Conservation (phyloP, 306 rosid genomes). For the Castanospermum australe region DNA sequence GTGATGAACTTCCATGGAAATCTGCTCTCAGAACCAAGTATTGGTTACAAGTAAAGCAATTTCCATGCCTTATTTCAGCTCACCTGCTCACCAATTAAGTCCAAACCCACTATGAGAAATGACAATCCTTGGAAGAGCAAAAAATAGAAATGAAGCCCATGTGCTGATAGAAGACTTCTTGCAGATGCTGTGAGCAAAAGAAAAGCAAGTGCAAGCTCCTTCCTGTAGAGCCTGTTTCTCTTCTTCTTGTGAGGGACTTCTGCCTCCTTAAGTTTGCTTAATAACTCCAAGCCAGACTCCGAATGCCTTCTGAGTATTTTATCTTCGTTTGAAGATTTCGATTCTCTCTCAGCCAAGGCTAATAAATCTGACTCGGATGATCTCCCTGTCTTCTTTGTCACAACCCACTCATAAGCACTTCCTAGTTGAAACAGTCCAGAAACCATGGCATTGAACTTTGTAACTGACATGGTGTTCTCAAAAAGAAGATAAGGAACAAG, state of each 20-base stretch:
- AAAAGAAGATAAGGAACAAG: constrained; percentile 89
- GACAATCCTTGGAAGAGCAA: constrained; percentile 96
- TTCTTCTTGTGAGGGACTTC: constrained; percentile 55
- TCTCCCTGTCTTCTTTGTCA: constrained; percentile 95
- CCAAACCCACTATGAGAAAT: constrained; percentile 85
- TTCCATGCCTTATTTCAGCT: constrained; percentile 45
- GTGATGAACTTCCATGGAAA: constrained; percentile 30
- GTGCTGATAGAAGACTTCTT: constrained; percentile 86
- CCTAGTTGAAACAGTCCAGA: constrained; percentile 95
- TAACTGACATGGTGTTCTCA: constrained; percentile 99
- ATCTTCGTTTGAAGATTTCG: constrained; percentile 68
- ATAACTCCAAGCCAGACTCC: constrained; percentile 74
- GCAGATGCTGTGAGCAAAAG: constrained; percentile 91
- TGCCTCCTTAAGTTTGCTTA: constrained; percentile 63
- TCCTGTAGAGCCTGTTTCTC: constrained; percentile 76
- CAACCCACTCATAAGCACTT: constrained; percentile 98
- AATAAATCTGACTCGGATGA: constrained; percentile 89
- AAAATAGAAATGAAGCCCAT: constrained; percentile 95
- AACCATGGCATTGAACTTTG: constrained; percentile 98
- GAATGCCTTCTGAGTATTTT: constrained; percentile 78
- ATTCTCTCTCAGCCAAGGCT: constrained; percentile 78
- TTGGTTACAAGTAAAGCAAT: constrained; percentile 20
- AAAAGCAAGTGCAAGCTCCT: constrained; percentile 91
- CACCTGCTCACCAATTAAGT: constrained; percentile 93
- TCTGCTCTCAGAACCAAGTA: constrained; percentile 19